phyloP scores from a whole-genome alignment of 371 early-diverging fungal genomes.

The Syncephalastrum sp. region DNA sequence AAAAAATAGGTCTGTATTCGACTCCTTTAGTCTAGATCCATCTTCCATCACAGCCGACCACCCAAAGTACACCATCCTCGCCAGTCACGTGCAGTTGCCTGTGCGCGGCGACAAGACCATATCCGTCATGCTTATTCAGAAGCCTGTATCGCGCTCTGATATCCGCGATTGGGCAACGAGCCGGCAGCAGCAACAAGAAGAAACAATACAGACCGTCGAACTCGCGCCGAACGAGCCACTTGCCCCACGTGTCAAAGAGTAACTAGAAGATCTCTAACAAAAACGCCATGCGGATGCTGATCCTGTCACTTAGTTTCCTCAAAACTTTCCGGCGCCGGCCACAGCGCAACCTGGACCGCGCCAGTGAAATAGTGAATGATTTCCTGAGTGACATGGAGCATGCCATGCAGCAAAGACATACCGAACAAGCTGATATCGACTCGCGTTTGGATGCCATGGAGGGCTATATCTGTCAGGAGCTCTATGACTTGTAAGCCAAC shows the following conservation, averaged over 20 bases:
- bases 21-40: slow-evolving; percentile 60
- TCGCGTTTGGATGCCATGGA: slow-evolving; percentile 41
- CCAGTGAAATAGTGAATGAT: slow-evolving; percentile 21
- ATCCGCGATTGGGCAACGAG: slow-evolving; percentile 29
- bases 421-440: slow-evolving; percentile 6
- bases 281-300: not conserved
- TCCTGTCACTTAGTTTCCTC: slow-evolving; percentile 24
- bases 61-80: slow-evolving; percentile 41
- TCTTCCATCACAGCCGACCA: slow-evolving; percentile 70
- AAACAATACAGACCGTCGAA: not conserved
- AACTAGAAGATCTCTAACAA: not conserved
- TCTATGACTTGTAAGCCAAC: slow-evolving; percentile 33
- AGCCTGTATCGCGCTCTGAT: slow-evolving; percentile 42
- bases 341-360: slow-evolving; percentile 25
- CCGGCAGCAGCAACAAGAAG: not conserved
- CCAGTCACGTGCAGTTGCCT: slow-evolving; percentile 45
- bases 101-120: slow-evolving; percentile 26
- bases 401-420: not conserved
- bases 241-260: slow-evolving; percentile 4
- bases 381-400: slow-evolving; percentile 30
- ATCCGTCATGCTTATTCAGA: slow-evolving; percentile 43
- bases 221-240: slow-evolving; percentile 11
- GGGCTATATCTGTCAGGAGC: slow-evolving; percentile 33
- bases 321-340: slow-evolving; percentile 27
- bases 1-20: slow-evolving; percentile 25